These are phyloP conservation scores for Pseudocercospora fijiensis DNA, from an alignment of 2,329 filamentous ascomycete species.

Conservation along the genomic window DNA sequence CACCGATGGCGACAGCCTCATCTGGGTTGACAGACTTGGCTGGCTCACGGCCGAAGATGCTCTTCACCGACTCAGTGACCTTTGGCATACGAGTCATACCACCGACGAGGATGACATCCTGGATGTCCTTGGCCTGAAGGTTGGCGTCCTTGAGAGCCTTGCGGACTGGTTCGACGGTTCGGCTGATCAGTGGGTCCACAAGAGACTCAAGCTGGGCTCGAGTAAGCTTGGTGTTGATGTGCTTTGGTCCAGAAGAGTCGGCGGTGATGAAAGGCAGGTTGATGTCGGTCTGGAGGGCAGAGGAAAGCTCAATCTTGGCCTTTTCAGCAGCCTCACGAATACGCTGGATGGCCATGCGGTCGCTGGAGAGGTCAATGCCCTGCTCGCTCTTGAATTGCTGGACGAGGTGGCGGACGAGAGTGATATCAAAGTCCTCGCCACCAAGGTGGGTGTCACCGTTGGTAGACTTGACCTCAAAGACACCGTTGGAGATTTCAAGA, in stretches of 20 bases:
- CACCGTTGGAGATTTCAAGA: constrained; percentile 94
- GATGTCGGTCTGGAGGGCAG: constrained; percentile 92
- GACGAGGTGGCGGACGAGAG: constrained; percentile 88
- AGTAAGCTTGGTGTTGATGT: constrained; percentile 95
- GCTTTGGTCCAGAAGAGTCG: constrained; percentile 91
- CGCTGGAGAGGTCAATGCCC: constrained; percentile 80
- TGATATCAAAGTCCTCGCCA: constrained; percentile 97
- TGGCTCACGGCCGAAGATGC: constrained; percentile 92
- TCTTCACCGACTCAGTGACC: constrained; percentile 93
- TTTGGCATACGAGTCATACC: constrained; percentile 99
- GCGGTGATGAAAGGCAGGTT: constrained; percentile 99
- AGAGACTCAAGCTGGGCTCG: constrained; percentile 90
- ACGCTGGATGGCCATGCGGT: constrained; percentile 98
- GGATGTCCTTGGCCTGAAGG: constrained; percentile 87
- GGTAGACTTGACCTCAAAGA: constrained; percentile 99
- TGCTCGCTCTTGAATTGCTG: constrained; percentile 96
- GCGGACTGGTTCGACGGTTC: constrained; percentile 87
- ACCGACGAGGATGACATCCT: constrained; percentile 96
- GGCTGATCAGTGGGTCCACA: constrained; percentile 82
- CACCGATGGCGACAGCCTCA: constrained; percentile 96
- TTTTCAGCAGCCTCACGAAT: constrained; percentile 98
- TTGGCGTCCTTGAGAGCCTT: constrained; percentile 96
- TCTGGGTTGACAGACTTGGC: constrained; percentile 99
- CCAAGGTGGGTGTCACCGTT: constrained; percentile 98
- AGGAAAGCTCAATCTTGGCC: constrained; percentile 98